A percentile compares a stretch with the other conserved stretches of the same genome.
These are phyloP conservation scores for Globisporangium carolinianum DNA, from an alignment of 352 stramenopile genomes.

Conservation along the genomic window DNA sequence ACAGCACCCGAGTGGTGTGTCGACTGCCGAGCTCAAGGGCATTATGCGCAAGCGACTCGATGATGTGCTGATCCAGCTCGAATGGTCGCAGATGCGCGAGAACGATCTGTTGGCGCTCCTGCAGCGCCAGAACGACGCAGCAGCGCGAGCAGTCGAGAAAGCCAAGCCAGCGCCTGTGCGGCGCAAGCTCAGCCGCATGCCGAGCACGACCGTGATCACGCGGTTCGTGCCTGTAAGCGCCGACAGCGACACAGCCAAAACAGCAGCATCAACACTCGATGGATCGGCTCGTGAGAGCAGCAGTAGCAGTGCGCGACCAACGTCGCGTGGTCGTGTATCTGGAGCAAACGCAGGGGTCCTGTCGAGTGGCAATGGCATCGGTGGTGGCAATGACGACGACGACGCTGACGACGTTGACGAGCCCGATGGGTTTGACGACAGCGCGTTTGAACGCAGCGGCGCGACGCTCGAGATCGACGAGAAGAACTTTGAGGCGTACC, in stretches of 20 bases:
- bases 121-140: conserved; percentile 12
- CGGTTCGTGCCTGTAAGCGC: conserved; percentile 15
- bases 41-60: conserved; percentile 44
- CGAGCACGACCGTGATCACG: conserved; percentile 59
- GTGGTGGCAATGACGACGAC: not conserved
- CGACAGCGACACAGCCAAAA: conserved; percentile 13
- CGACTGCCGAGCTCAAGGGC: conserved; percentile 23
- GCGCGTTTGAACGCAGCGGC: not conserved
- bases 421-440: conserved; percentile 9
- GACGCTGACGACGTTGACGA: not conserved
- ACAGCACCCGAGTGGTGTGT: conserved; percentile 8
- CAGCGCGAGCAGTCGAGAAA: not conserved
- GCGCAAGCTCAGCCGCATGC: conserved; percentile 52
- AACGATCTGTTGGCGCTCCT: conserved; percentile 45
- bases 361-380: not conserved
- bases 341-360: no score
- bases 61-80: conserved; percentile 31
- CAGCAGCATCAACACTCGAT: not conserved
- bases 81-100: conserved; percentile 64
- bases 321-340: no score
- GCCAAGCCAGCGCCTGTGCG: conserved; percentile 22
- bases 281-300: not conserved
- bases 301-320: not conserved
- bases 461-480: conserved; percentile 36
- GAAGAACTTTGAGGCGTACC: conserved; percentile 63